Conservation (phyloP, 2,329 filamentous ascomycete genomes). For the Stagonosporopsis cucurbitacearum region DNA sequence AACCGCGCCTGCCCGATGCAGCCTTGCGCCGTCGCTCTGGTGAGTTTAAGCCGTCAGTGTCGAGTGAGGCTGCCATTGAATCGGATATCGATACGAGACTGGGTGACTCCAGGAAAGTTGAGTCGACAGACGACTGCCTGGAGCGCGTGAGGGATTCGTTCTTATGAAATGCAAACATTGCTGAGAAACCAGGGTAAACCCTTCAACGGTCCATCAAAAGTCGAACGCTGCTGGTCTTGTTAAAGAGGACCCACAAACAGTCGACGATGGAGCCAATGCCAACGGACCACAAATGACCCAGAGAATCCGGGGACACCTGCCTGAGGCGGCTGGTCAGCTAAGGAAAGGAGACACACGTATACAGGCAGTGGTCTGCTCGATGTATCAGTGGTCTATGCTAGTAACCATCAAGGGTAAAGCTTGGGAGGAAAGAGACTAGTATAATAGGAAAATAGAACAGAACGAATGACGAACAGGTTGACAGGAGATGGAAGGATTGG, state of each 20-base stretch:
- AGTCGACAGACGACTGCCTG: constrained; percentile 45
- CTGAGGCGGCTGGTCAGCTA: constrained; percentile 34
- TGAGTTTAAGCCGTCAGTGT: constrained; percentile 38
- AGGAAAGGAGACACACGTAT: constrained; percentile 17
- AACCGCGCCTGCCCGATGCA: constrained; percentile 37
- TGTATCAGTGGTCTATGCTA: constrained; percentile 36
- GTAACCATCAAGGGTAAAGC: constrained; percentile 26
- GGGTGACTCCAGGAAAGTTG: constrained; percentile 30
- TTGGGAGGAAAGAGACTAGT: constrained; percentile 22
- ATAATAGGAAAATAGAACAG: constrained; percentile 3
- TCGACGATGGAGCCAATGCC: constrained; percentile 17
- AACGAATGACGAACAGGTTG: background rate
- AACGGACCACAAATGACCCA: constrained; percentile 37
- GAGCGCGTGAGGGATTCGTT: constrained; percentile 38
- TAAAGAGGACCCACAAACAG: constrained; percentile 35
- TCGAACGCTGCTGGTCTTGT: constrained; percentile 29
- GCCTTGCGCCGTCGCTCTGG: constrained; percentile 38
- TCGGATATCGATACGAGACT: constrained; percentile 33
- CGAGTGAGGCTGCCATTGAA: constrained; percentile 26
- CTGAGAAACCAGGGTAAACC: constrained; percentile 19
- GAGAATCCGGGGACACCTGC: constrained; percentile 33
- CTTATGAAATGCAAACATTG: constrained; percentile 49
- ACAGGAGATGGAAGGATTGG: constrained; percentile 18
- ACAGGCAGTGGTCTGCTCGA: constrained; percentile 23
- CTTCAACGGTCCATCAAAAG: constrained; percentile 27